Conservation (phyloP, 345 rosid species). For the Cochlearia excelsa region DNA sequence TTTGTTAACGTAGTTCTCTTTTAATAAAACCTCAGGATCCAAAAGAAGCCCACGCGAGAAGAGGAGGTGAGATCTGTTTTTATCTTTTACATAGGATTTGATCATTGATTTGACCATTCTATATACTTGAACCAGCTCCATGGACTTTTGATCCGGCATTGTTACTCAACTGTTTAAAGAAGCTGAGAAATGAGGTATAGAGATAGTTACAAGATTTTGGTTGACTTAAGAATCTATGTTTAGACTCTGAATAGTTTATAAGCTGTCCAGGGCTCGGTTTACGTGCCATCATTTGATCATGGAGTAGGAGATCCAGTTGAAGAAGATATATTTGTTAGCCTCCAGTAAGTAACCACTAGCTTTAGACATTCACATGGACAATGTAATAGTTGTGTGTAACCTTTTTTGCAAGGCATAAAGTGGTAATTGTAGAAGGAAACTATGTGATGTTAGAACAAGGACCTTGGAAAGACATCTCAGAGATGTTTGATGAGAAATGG, state of each 20-base stretch:
- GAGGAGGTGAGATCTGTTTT: slow-evolving; percentile 70
- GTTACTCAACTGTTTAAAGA: slow-evolving; percentile 67
- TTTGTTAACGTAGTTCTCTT: background rate
- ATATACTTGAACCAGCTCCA: slow-evolving; percentile 58
- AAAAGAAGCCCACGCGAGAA: slow-evolving; percentile 91
- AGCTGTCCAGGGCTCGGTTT: slow-evolving; percentile 65
- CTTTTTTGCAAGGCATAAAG: slow-evolving; percentile 65
- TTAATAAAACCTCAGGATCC: slow-evolving; percentile 52
- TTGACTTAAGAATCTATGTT: background rate
- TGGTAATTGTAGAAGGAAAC: slow-evolving; percentile 86
- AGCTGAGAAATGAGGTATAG: slow-evolving; percentile 68
- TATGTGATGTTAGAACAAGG: slow-evolving; percentile 65
- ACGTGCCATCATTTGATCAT: slow-evolving; percentile 90
- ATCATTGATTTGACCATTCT: slow-evolving; percentile 22
- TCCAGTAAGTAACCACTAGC: slow-evolving; percentile 57
- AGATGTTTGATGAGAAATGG: slow-evolving; percentile 89
- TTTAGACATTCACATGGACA: too few relatives aligned
- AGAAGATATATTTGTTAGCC: slow-evolving; percentile 74
- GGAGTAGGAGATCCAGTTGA: slow-evolving; percentile 94
- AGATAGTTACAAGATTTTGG: slow-evolving; percentile 1
- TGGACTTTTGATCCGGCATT: slow-evolving; percentile 79
- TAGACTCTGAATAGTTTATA: slow-evolving; percentile 22
- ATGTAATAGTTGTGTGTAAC: too few relatives aligned
- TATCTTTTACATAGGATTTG: slow-evolving; percentile 9
- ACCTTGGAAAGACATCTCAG: slow-evolving; percentile 70